phyloP scores from a whole-genome alignment of 805 yeast genomes.

The Schwanniomyces vanrijiae region DNA sequence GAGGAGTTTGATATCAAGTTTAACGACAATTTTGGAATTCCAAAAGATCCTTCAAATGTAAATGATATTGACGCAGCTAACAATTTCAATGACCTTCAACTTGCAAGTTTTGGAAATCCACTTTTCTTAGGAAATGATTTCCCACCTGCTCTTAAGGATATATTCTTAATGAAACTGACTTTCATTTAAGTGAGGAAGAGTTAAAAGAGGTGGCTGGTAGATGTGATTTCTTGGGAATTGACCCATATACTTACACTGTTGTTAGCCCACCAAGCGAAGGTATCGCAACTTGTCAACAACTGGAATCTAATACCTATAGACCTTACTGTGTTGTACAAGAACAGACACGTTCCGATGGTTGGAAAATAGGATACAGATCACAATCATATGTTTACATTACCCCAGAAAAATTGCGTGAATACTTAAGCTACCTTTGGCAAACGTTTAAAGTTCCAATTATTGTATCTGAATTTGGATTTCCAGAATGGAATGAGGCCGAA shows the following conservation, averaged over 20 bases:
- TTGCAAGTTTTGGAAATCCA: conserved; percentile 28
- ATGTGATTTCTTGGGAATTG: conserved; percentile 33
- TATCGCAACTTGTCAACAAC: conserved; percentile 20
- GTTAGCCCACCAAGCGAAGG: conserved; percentile 19
- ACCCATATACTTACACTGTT: conserved; percentile 24
- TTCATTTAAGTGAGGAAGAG: conserved; percentile 23
- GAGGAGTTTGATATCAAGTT: conserved; percentile 26
- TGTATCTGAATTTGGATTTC: conserved; percentile 35
- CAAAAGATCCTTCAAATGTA: conserved; percentile 20
- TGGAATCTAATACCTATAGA: conserved; percentile 18
- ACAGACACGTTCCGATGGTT: conserved; percentile 13
- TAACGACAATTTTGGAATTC: conserved; percentile 25
- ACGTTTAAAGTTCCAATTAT: conserved; percentile 22
- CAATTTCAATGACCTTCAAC: conserved; percentile 20
- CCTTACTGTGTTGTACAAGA: conserved; percentile 22
- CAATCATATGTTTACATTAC: conserved; percentile 20
- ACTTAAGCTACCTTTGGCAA: conserved; percentile 24
- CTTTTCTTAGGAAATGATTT: conserved; percentile 28
- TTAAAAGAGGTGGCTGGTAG: conserved; percentile 19
- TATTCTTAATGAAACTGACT: conserved; percentile 14
- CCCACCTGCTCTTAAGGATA: conserved; percentile 20
- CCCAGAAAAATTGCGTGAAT: conserved; percentile 22
- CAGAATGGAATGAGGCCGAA: conserved; percentile 28
- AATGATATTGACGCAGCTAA: conserved; percentile 24
- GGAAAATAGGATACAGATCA: conserved; percentile 21